These are phyloP conservation scores for Colletotrichum lentis DNA, from an alignment of 2,329 filamentous ascomycete species.

Conservation along the genomic window DNA sequence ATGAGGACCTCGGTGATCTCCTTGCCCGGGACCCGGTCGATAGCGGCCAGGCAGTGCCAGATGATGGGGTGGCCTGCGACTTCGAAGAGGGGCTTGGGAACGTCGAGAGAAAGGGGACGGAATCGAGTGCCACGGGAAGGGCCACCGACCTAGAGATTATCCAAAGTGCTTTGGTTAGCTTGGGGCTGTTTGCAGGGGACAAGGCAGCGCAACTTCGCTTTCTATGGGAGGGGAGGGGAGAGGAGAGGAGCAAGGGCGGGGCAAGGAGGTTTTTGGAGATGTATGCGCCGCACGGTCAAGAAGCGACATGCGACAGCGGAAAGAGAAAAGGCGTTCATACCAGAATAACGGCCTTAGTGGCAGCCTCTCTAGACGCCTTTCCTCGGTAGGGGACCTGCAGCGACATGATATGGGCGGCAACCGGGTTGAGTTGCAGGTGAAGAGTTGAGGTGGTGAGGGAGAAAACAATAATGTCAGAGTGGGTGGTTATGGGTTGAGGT, in stretches of 20 bases:
- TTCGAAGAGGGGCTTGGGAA: slow-evolving; percentile 98
- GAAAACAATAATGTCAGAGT: not conserved
- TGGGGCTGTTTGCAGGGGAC: slow-evolving; percentile 24
- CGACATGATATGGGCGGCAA: slow-evolving; percentile 53
- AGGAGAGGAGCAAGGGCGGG: slow-evolving; percentile 39
- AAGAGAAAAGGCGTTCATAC: slow-evolving; percentile 56
- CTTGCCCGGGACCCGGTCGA: slow-evolving; percentile 84
- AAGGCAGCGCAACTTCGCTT: not conserved
- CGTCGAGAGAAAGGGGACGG: slow-evolving; percentile 90
- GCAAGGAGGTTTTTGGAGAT: slow-evolving; percentile 22
- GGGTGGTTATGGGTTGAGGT: not conserved
- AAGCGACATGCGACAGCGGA: slow-evolving; percentile 31
- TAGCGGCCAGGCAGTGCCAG: slow-evolving; percentile 93
- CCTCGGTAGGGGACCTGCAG: slow-evolving; percentile 64
- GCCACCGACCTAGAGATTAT: slow-evolving; percentile 77
- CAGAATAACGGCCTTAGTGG: slow-evolving; percentile 94
- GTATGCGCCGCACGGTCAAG: slow-evolving; percentile 23
- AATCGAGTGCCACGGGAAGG: slow-evolving; percentile 96
- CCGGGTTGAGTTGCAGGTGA: not conserved
- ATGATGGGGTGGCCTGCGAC: slow-evolving; percentile 98
- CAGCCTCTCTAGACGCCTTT: slow-evolving; percentile 60
- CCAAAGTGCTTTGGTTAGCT: slow-evolving; percentile 44
- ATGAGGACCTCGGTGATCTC: slow-evolving; percentile 93
- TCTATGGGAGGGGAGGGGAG: slow-evolving; percentile 34
- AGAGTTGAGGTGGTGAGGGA: slow-evolving; percentile 36